Evolutionary conservation across 2,329 filamentous ascomycete genomes (phyloP), one percentile per base, ranked within the genome.

Genomic region (Byssoonygena ceratinophila): DNA sequence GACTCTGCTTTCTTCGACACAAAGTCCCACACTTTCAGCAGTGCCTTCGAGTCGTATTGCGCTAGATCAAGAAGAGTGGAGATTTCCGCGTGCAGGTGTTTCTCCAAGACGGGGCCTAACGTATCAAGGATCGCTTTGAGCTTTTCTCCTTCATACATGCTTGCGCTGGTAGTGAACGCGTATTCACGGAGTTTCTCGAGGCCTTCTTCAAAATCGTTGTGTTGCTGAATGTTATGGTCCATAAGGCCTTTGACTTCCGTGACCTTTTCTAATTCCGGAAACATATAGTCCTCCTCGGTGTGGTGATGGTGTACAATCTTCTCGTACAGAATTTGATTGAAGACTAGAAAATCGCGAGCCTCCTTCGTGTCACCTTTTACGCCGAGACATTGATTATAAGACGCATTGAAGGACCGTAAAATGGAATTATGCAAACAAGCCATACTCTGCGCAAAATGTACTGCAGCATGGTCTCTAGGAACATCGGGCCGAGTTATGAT

Each of bases 351-450:
- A 54, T 65, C 63, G 34, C 12, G 41, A 16, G 60, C 58, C 12
- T 57, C 57, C 14, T 32, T 54, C 23, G 54, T 62, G 52, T 50
- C 56, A 36, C 34, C n/a, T 57, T 55, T 25, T 57, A 51, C 12
- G 61, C 61, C 59, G 65, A 64, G 49, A 61, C 57, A 55, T 60
- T 72, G 69, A 0, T 64, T 59, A 51, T 69, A 70, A 23, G 71
- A 69, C 14, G 64, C 64, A 57, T 71, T 72, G 58, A 67, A 70
- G 34, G 66, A 67, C 32, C 68, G 61, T 5, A 72, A 57, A 36
- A 71, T 65, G 0, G 66, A 59, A 40, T 72, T 72, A 58, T 72
- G 69, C 9, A 71, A 61, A 34, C 67, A 60, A 6, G 66, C 62
- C 68, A 58, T 58, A 36, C 31, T 52, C 40, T 54, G 54, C 3